Evolutionary conservation across 495 filamentous ascomycete species (phyloP).

Genomic region (Aspergillus affinis): DNA sequence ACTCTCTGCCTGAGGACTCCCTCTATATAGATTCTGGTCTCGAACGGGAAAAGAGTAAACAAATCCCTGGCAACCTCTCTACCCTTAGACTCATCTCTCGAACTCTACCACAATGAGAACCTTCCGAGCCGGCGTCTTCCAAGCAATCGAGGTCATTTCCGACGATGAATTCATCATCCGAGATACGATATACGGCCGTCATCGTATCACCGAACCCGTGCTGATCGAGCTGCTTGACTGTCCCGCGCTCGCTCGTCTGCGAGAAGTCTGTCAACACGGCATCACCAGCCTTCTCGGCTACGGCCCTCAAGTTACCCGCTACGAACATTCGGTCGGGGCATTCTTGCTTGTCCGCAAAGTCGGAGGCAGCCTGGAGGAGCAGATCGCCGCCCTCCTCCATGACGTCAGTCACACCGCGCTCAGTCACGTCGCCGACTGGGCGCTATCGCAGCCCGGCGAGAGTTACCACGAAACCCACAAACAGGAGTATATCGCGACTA

Average conservation of each 20-base stretch:
- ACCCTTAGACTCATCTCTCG: too few species aligned
- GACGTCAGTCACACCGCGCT: constrained; percentile 45
- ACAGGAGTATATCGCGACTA: constrained; percentile 36
- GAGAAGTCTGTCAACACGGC: constrained; percentile 40
- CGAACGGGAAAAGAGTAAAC: too few species aligned
- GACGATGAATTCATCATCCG: constrained; percentile 25
- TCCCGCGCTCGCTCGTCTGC: constrained; percentile 33
- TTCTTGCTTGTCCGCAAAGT: constrained; percentile 42
- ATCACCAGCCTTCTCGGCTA: constrained; percentile 37
- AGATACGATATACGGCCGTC: constrained; percentile 38
- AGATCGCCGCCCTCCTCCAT: constrained; percentile 44
- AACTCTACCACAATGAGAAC: background rate
- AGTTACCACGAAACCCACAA: constrained; percentile 48
- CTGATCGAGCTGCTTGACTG: constrained; percentile 39
- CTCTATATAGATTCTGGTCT: too few species aligned
- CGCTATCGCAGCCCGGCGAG: constrained; percentile 37
- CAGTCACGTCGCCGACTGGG: constrained; percentile 44
- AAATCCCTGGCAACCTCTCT: too few species aligned
- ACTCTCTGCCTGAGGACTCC: too few species aligned
- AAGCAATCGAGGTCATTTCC: constrained; percentile 20
- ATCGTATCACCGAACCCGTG: constrained; percentile 33
- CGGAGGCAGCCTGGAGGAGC: constrained; percentile 38
- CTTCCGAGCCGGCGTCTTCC: constrained; percentile 14
- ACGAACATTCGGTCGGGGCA: constrained; percentile 47
- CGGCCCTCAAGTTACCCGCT: constrained; percentile 36